These are phyloP conservation scores for Diplocarpon rosae DNA, from an alignment of 2,329 filamentous ascomycete genomes.

Conservation along the genomic window DNA sequence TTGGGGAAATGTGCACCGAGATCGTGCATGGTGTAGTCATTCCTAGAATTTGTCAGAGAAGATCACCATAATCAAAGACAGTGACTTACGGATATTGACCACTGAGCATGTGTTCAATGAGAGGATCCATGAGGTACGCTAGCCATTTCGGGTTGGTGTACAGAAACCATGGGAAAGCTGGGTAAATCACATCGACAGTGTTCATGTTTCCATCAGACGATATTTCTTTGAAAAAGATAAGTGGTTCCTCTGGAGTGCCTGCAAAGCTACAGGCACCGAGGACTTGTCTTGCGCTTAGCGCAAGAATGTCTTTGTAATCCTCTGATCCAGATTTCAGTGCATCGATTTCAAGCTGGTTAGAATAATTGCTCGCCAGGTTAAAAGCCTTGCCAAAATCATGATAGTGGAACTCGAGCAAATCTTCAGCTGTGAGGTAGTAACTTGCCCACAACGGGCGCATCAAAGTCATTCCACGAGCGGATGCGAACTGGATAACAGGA, in stretches of 20 bases:
- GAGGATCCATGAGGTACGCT: constrained; percentile 66
- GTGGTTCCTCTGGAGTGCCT: constrained; percentile 57
- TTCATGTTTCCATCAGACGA: constrained; percentile 78
- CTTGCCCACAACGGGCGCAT: constrained; percentile 75
- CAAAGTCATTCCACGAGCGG: constrained; percentile 60
- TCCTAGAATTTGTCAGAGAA: constrained; percentile 28
- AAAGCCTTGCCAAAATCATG: constrained; percentile 56
- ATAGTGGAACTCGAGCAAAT: constrained; percentile 67
- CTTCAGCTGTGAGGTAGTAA: constrained; percentile 52
- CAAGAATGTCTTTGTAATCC: constrained; percentile 67
- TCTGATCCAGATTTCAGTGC: constrained; percentile 63
- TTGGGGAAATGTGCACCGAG: constrained; percentile 64
- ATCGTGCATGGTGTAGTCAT: constrained; percentile 71
- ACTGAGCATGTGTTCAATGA: constrained; percentile 71
- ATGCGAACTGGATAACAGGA: constrained; percentile 68
- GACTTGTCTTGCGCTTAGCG: constrained; percentile 68
- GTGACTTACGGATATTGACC: constrained; percentile 56
- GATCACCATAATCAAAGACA: not conserved
- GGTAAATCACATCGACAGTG: constrained; percentile 81
- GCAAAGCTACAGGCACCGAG: constrained; percentile 70
- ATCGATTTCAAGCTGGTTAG: constrained; percentile 56
- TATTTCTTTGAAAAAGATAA: constrained; percentile 78
- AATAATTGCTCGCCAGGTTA: constrained; percentile 60
- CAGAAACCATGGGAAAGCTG: constrained; percentile 74
- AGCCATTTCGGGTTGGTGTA: constrained; percentile 78